These are phyloP conservation scores for Lipomyces orientalis DNA, from an alignment of 805 yeast species.

Conservation along the genomic window DNA sequence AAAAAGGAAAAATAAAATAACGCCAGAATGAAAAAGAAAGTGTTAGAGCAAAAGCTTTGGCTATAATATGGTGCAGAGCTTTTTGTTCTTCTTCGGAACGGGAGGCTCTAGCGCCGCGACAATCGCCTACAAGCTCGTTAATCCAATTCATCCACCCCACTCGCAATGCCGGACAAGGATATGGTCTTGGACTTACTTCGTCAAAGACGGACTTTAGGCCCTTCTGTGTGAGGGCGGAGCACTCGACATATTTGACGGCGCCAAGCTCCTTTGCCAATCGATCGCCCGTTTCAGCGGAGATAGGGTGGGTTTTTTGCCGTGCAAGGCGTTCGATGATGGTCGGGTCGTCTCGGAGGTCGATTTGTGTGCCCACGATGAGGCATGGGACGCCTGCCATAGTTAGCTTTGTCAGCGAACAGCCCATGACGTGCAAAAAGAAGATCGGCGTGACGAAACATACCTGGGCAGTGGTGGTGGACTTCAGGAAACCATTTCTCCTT, in stretches of 20 bases:
- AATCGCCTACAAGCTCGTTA: slow-evolving; percentile 60
- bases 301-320: slow-evolving; percentile 88
- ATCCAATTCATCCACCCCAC: background rate
- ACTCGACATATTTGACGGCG: slow-evolving; percentile 96
- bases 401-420: background rate
- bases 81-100: slow-evolving; percentile 75
- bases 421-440: background rate
- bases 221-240: slow-evolving; percentile 96
- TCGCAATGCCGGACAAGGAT: background rate
- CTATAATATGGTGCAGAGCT: slow-evolving; percentile 41
- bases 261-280: slow-evolving; percentile 90
- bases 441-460: slow-evolving; percentile 10
- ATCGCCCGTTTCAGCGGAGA: slow-evolving; percentile 85
- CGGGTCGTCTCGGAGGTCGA: slow-evolving; percentile 92
- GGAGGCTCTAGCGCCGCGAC: slow-evolving; percentile 99
- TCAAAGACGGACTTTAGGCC: slow-evolving; percentile 98
- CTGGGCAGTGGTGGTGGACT: slow-evolving; percentile 95
- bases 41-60: background rate
- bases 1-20: background rate
- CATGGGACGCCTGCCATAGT: slow-evolving; percentile 77
- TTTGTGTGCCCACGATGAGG: slow-evolving; percentile 94
- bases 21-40: background rate
- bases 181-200: slow-evolving; percentile 51
- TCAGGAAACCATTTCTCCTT: slow-evolving; percentile 99
- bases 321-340: slow-evolving; percentile 86